These are phyloP conservation scores for Monoraphidium neglectum DNA, from an alignment of 139 green algal species.

Conservation along the genomic window DNA sequence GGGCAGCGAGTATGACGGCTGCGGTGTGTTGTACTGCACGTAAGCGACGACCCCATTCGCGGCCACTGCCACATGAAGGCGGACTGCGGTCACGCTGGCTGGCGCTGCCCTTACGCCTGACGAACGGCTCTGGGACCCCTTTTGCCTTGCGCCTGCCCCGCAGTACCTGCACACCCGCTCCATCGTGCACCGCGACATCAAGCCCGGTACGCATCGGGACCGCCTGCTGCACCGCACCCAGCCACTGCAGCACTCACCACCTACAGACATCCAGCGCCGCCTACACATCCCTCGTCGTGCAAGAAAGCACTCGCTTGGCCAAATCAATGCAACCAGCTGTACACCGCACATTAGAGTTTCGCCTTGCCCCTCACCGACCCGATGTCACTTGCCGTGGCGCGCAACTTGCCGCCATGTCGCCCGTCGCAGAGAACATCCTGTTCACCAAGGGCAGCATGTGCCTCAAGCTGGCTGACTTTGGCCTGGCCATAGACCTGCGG, in stretches of 20 bases:
- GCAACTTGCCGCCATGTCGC: too few relatives aligned
- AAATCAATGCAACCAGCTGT: not conserved
- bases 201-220: slow-evolving; percentile 53
- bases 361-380: not conserved
- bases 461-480: slow-evolving; percentile 58
- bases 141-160: not conserved
- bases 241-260: too few relatives aligned
- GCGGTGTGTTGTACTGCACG: too few relatives aligned
- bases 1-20: too few relatives aligned
- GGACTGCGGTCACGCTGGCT: not conserved
- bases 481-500: slow-evolving; percentile 48
- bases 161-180: slow-evolving; percentile 34
- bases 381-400: not conserved
- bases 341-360: not conserved
- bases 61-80: not conserved
- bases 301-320: not conserved
- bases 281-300: not conserved
- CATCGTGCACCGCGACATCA: slow-evolving; percentile 64
- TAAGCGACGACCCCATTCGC: too few relatives aligned
- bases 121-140: not conserved
- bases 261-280: too few relatives aligned
- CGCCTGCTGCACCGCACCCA: too few relatives aligned
- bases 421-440: slow-evolving; percentile 43
- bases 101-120: not conserved
- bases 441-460: slow-evolving; percentile 46